Conservation (phyloP, 768 basidiomycete species). For the Russula sp. region DNA sequence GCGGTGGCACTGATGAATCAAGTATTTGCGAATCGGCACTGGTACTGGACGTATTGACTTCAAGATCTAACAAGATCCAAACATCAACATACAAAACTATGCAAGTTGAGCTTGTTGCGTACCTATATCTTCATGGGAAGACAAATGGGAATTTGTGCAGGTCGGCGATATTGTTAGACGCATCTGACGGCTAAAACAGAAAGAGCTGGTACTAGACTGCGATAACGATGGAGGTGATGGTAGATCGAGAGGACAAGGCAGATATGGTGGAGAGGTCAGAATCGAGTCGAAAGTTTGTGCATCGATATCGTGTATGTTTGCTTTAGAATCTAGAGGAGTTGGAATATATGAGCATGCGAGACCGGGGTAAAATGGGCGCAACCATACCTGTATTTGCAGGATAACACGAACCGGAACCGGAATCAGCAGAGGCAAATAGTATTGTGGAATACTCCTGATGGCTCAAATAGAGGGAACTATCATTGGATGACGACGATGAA, state of each 20-base stretch:
- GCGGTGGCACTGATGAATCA: neutral
- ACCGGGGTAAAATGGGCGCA: neutral
- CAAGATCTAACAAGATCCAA: neutral
- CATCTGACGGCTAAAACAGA: neutral
- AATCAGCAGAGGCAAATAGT: too few species aligned
- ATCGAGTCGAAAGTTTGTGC: neutral
- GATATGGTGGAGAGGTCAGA: neutral
- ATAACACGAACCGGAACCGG: neutral
- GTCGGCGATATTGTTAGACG: neutral
- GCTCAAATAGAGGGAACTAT: neutral
- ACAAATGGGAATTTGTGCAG: neutral
- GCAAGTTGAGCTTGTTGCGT: neutral
- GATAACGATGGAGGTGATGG: neutral
- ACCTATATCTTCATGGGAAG: neutral
- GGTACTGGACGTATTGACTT: neutral
- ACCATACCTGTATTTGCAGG: conserved; percentile 4
- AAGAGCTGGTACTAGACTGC: neutral
- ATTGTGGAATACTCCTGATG: neutral
- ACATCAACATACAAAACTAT: neutral
- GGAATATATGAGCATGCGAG: neutral
- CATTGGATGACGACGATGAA: neutral
- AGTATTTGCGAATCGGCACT: neutral
- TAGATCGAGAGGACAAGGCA: neutral
- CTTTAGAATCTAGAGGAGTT: neutral
- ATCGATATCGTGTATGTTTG: neutral